Base-by-base conservation (phyloP, 148 eudicot species). In the Salicornia ramosissima region DNA sequence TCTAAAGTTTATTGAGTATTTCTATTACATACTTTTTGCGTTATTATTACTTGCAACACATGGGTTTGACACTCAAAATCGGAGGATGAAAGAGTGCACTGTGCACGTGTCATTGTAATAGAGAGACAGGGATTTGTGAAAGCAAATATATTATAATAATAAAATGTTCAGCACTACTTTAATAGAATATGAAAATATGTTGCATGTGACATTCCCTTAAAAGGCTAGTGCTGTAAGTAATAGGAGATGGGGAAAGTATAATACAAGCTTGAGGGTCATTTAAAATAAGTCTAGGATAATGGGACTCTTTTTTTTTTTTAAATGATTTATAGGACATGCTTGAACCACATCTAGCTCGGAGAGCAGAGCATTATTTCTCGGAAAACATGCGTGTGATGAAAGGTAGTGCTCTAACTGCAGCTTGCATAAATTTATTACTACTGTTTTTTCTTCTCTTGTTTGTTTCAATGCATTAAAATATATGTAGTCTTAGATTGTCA, bases 291-390 rank as follows among this genome's bases (percentile, higher is more conserved):
- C 24, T 49, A 49, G 22, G 7, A 49, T 49, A 49, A 49, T 6
- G 50, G n/a, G 4, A 19, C 13, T 13, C 36, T 50, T 6, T 51
- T 28, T 40, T 47, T 5, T 62, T 12, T 24, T 6, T n/a, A n/a
- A n/a, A n/a, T 60, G 51, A 6, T 33, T 71, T 76, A 75, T 83
- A 94, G 99, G 75, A 74, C 74, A 77, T 83, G 67, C 84, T 94
- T 71, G 89, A 84, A 31, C 89, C 93, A 53, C 57, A 74, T 80
- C 92, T 91, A 61, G 88, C 88, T 40, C 88, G 83, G 74, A 87
- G 99, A 80, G 99, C 97, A 34, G 97, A 91, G 80, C 99, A 94
- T 72, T 94, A 90, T 72, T 94, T 94, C 81, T 85, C 96, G 13
- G 99, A 94, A 82, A 94, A 89, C 70, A 73, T 47, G 70, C 92